These are phyloP conservation scores for Fraxinus anomala DNA, from an alignment of 257 asterid genomes.

Conservation along the genomic window DNA sequence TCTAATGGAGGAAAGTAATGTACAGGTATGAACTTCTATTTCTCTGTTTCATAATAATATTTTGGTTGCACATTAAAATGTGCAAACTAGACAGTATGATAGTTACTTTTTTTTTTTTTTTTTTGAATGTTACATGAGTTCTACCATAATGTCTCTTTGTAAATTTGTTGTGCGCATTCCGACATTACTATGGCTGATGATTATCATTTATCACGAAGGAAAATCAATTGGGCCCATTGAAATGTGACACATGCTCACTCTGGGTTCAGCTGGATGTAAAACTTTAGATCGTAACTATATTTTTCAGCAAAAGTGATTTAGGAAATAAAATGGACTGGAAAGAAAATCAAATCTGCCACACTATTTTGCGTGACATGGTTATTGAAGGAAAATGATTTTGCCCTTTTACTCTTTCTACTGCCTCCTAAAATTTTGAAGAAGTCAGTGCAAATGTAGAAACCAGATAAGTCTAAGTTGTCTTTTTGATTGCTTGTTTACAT, in stretches of 20 bases:
- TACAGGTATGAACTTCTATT: conserved; percentile 63
- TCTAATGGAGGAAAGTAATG: conserved; percentile 86
- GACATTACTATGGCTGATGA: neutral
- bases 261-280: neutral
- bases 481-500: neutral
- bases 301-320: neutral
- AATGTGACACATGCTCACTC: neutral
- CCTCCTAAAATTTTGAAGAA: neutral
- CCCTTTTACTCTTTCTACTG: neutral
- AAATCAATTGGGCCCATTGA: neutral
- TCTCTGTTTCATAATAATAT: neutral
- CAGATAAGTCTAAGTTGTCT: neutral
- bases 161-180: neutral
- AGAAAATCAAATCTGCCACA: neutral
- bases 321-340: neutral
- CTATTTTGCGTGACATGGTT: neutral
- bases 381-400: neutral
- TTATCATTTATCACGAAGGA: neutral
- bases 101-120: neutral
- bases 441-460: neutral
- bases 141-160: neutral
- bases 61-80: no score
- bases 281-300: neutral
- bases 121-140: neutral
- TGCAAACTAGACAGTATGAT: neutral